Evolutionary conservation across 495 filamentous ascomycete species (phyloP).

Genomic region (Neurospora sublineolata): DNA sequence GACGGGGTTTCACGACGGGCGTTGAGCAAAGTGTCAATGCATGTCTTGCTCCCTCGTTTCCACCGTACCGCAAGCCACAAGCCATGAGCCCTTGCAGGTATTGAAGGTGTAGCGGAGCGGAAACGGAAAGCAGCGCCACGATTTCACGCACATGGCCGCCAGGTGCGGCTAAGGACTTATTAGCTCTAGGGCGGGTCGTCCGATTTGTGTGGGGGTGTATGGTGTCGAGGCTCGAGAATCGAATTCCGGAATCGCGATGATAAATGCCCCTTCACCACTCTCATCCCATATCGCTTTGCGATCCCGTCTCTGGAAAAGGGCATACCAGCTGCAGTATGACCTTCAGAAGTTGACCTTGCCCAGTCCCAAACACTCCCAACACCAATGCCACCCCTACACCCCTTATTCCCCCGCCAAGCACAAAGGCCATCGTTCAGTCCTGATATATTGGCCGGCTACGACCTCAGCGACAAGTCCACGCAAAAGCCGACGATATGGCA

Average conservation of each 20-base stretch:
- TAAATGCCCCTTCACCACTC: background rate
- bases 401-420: background rate
- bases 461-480: constrained; percentile 12
- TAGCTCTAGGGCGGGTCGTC: background rate
- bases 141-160: background rate
- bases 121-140: background rate
- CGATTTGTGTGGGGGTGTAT: background rate
- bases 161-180: background rate
- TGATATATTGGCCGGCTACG: constrained; percentile 3
- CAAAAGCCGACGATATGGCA: constrained; percentile 6
- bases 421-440: background rate
- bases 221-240: background rate
- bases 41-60: background rate
- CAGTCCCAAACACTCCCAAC: background rate
- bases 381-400: background rate
- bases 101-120: background rate
- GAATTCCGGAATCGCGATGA: background rate
- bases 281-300: background rate
- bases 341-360: background rate
- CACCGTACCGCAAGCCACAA: background rate
- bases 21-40: background rate
- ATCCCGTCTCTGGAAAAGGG: background rate
- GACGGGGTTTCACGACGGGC: background rate
- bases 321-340: background rate
- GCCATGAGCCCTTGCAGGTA: background rate